Evolutionary conservation across 169 alveolate genomes (phyloP), one percentile per base, ranked within the genome.

Genomic region (Babesia divergens): DNA sequence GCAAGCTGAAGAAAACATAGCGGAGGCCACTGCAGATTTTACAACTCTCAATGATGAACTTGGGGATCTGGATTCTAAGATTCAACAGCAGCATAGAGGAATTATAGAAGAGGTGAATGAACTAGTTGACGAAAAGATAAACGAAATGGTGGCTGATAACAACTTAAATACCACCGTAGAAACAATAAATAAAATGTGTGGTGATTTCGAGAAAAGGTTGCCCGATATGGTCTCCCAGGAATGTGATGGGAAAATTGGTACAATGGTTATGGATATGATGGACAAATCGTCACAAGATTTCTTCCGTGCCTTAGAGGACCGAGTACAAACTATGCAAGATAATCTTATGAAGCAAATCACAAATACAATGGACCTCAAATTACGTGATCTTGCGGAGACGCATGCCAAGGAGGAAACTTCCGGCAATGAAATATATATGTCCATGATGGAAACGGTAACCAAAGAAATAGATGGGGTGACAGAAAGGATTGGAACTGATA

Each of bases 241-340:
- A 46, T 43, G 42, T 32, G 72, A 62, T 29, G 72, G 40, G 6
- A 62, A 47, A 46, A 43, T 56, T 3, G 51, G 52, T 1, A 52
- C 58, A 24, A 42, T 43, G 52, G 47, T 44, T 38, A 70, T 37
- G 64, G 56, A 62, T 56, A 31, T 70, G 55, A 51, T 37, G 16
- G 82, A 70, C 52, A 51, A 70, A 44, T 13, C 42, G 40, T 55
- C 82, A 7, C 72, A 56, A 9, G 82, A 55, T 18, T 32, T 53
- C 43, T 55, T 42, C 53, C 42, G 71, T 3, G 40, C 55, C 0
- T 28, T 59, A 31, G 72, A 62, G 0, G 72, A 47, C 18, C 47
- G 72, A 35, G 28, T 62, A 14, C 72, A 62, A 28, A 59, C n/a
- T n/a, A 9, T 59, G 9, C 34, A 35, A 20, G 43, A 38, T 37